A percentile compares a stretch with the other conserved stretches of the same genome.
Evolutionary conservation across 2,329 filamentous ascomycete genomes (phyloP).

Genomic region (Sclerotinia sclerotiorum): DNA sequence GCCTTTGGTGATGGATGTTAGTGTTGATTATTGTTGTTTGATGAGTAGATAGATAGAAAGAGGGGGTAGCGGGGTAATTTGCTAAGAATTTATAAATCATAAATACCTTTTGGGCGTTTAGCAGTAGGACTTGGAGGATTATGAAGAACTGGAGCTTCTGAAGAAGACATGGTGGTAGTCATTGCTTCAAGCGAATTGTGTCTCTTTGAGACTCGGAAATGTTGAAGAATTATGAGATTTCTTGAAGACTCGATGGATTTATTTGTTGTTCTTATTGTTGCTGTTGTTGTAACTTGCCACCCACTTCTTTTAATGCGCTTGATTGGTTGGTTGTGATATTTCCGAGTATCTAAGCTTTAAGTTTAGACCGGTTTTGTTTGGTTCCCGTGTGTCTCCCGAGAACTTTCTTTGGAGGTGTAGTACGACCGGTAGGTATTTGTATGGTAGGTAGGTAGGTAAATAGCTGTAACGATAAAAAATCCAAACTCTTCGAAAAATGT

Average conservation of each 20-base stretch:
- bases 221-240: not conserved
- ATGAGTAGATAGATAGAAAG: not conserved
- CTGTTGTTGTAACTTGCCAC: not conserved
- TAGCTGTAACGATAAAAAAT: not conserved
- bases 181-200: conserved; percentile 1
- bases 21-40: conserved; percentile 15
- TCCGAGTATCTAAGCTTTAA: no score
- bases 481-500: not conserved
- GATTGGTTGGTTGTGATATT: no score
- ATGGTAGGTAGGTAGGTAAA: no score
- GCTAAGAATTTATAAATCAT: conserved; percentile 5
- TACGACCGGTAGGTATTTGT: no score
- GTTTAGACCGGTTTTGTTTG: no score
- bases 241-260: not conserved
- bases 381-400: not conserved
- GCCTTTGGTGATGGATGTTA: conserved; percentile 52
- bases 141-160: conserved; percentile 35
- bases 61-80: conserved; percentile 14
- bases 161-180: conserved; percentile 33
- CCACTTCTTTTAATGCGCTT: no score
- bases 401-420: not conserved
- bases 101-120: conserved; percentile 43
- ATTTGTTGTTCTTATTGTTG: conserved; percentile 6
- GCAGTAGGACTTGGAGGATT: conserved; percentile 39
- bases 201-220: not conserved